Base-by-base conservation (phyloP, 352 stramenopile species). In the Phytophthora meadii region DNA sequence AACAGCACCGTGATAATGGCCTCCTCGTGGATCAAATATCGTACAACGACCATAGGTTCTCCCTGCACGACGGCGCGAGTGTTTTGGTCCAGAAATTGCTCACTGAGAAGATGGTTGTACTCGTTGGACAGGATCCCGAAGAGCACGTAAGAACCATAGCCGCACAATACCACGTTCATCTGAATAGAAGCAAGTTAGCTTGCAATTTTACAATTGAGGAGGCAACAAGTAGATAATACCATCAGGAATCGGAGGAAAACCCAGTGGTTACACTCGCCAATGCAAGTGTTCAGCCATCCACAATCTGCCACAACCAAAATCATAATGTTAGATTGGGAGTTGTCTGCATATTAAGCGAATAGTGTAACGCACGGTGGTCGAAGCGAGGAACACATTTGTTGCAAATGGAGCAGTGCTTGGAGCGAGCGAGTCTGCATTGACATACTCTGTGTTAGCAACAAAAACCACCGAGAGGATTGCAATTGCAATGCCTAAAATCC, bases 381-480 rank as follows among this genome's bases (percentile, higher is more conserved):
- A 87, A 88, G 53, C 80, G 84, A 25, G 77, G 78, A 12, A 90
- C 57, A 52, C 84, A 90, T 1, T 81, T 61, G 60, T 89, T 81
- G 76, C 83, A 92, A 41, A 89, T 45, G 4, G 71, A 72, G 54
- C 81, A 92, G 55, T 90, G 79, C 72, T 89, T 90, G 55, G 79
- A 90, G n/a, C 83, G 71, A 45, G 81, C 81, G 27, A 84, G 61
- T 51, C 79, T 88, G 48, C 14, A 25, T 15, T 47, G 39, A 44
- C 4, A 54, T 12, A 28, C 4, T 28, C 32, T 4, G 4, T 32
- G 51, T 61, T 54, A 55, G 44, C 60, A 53, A 47, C 24, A 64
- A 4, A 44, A 37, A 48, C 14, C 9, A 14, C 27, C 45, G 22
- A 47, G 32, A 54, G 9, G 10, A 30, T 48, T 30, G 40, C 41